Conservation (phyloP, 176 grass and related monocot genomes). For the Ensete glaucum region DNA sequence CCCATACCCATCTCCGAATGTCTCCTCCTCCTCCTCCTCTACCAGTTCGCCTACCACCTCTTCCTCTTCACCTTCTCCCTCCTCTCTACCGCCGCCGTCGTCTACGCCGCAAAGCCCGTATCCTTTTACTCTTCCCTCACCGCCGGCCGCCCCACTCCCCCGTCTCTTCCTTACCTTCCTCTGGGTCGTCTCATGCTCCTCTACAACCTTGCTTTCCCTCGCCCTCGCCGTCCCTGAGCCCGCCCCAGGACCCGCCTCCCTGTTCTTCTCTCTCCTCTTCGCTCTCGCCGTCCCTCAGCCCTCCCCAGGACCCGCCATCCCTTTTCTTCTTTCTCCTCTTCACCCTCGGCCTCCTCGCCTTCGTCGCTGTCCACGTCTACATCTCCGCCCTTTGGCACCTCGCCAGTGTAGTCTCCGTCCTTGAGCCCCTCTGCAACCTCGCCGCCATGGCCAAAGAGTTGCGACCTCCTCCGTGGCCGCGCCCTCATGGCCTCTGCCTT, state of each 20-base stretch:
- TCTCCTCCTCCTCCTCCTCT: conserved; percentile 38
- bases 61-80: conserved; percentile 97
- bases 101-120: conserved; percentile 75
- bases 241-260: background rate
- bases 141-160: conserved; percentile 59
- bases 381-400: conserved; percentile 93
- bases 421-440: conserved; percentile 77
- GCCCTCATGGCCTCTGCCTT: conserved; percentile 39
- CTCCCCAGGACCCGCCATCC: background rate
- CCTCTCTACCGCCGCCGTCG: conserved; percentile 79
- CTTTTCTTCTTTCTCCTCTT: conserved; percentile 31
- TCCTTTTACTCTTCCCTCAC: conserved; percentile 53
- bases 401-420: conserved; percentile 85
- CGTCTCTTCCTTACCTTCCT: conserved; percentile 81
- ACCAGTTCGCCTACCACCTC: conserved; percentile 74
- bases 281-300: conserved; percentile 29
- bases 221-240: conserved; percentile 29
- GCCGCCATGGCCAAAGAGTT: conserved; percentile 84
- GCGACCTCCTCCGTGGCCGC: conserved; percentile 54
- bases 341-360: conserved; percentile 34
- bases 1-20: conserved; percentile 46
- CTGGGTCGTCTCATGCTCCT: conserved; percentile 76
- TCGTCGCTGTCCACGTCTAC: conserved; percentile 81
- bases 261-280: conserved; percentile 30
- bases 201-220: conserved; percentile 47